Evolutionary conservation across 345 rosid species (phyloP).

Genomic region (Acer yangbiense): DNA sequence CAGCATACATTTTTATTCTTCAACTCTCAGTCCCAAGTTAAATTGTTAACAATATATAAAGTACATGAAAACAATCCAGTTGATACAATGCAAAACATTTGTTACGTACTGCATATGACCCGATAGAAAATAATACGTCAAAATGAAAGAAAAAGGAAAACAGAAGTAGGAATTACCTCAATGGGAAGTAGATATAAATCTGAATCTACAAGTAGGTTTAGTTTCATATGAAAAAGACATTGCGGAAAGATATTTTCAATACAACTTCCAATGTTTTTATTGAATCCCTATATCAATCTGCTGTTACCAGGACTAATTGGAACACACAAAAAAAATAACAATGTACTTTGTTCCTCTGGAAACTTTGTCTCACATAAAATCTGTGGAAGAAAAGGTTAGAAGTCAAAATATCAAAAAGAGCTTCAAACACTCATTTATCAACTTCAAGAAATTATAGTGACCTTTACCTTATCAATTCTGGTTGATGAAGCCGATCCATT

Average conservation of each 20-base stretch:
- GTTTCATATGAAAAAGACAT: constrained; percentile 44
- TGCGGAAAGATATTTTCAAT: constrained; percentile 43
- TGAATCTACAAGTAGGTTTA: constrained; percentile 50
- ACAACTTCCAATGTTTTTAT: constrained; percentile 43
- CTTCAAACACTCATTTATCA: neutral
- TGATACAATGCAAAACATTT: too few relatives aligned
- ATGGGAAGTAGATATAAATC: constrained; percentile 50
- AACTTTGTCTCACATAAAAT: neutral
- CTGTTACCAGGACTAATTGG: constrained; percentile 58
- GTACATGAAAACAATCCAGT: too few relatives aligned
- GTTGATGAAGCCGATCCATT: constrained; percentile 36
- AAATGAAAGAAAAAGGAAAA: too few relatives aligned
- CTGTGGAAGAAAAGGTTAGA: neutral
- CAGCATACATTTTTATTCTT: too few relatives aligned
- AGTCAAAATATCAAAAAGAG: neutral
- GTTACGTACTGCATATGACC: too few relatives aligned
- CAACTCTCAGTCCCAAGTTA: too few relatives aligned
- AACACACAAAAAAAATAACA: constrained; percentile 40
- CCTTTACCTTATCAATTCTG: constrained; percentile 36
- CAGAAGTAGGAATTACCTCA: constrained; percentile 27
- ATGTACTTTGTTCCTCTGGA: constrained; percentile 21
- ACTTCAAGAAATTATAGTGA: neutral
- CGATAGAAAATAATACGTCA: too few relatives aligned
- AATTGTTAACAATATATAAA: too few relatives aligned
- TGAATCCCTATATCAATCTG: constrained; percentile 50